Evolutionary conservation across 2,329 filamentous ascomycete genomes (phyloP).

Genomic region (Pseudopyrenochaeta lycopersici): DNA sequence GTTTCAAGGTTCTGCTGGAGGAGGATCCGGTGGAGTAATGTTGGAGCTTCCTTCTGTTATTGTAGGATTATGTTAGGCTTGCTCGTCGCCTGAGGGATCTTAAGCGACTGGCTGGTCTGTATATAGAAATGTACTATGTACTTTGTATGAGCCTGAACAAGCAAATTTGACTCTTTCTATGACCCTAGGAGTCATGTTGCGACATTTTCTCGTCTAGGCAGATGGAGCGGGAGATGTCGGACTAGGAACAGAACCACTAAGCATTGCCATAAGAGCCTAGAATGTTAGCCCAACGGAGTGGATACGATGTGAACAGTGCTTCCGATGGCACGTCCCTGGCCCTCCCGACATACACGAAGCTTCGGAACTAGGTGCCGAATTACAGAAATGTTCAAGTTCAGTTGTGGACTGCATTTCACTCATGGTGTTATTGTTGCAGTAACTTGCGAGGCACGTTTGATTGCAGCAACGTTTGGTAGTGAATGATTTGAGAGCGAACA

Average conservation of each 20-base stretch:
- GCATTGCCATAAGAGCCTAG: neutral
- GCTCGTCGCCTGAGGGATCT: neutral
- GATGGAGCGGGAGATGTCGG: neutral
- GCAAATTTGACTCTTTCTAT: neutral
- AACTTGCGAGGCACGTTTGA: no score
- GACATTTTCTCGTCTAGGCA: neutral
- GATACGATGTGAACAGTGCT: constrained; percentile 17
- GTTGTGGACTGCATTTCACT: neutral
- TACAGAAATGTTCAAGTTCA: neutral
- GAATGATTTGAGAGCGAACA: no score
- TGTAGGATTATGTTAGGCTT: constrained; percentile 19
- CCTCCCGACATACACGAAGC: neutral
- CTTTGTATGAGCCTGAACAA: neutral
- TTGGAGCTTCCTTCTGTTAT: constrained; percentile 7
- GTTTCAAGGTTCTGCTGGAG: constrained; percentile 83
- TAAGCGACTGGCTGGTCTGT: neutral
- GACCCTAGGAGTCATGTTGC: neutral
- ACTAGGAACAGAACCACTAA: neutral
- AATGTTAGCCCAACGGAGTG: neutral
- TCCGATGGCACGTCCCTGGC: neutral
- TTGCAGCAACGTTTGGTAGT: no score
- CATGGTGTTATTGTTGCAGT: no score
- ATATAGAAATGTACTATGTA: constrained; percentile 16
- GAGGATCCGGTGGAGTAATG: constrained; percentile 67
- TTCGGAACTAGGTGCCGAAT: neutral